Evolutionary conservation across 345 rosid species (phyloP).

Genomic region (Corchorus capsularis): DNA sequence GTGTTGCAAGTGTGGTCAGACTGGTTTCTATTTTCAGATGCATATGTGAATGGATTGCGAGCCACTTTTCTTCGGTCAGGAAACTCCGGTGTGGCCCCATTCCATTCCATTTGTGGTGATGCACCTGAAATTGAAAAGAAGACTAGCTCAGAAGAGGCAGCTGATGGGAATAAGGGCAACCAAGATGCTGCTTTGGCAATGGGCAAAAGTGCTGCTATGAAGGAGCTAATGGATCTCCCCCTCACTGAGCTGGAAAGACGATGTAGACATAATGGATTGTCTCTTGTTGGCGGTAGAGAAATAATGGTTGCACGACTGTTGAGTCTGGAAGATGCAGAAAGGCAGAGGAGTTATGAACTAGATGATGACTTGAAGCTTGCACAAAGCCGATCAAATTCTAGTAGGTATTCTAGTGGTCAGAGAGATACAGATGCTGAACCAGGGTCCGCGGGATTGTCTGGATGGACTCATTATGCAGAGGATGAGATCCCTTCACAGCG

Average conservation of each 20-base stretch:
- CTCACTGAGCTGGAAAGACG: slow-evolving; percentile 93
- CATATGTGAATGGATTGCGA: slow-evolving; percentile 90
- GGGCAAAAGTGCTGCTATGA: slow-evolving; percentile 90
- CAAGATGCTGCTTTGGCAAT: slow-evolving; percentile 95
- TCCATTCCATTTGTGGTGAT: slow-evolving; percentile 88
- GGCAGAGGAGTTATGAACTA: slow-evolving; percentile 77
- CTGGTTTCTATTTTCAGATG: slow-evolving; percentile 99
- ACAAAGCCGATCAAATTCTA: slow-evolving; percentile 53
- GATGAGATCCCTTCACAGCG: slow-evolving; percentile 49
- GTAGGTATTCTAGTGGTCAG: slow-evolving; percentile 48
- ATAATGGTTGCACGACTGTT: slow-evolving; percentile 92
- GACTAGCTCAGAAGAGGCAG: slow-evolving; percentile 42
- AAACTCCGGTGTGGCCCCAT: slow-evolving; percentile 78
- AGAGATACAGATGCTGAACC: slow-evolving; percentile 53
- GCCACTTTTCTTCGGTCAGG: slow-evolving; percentile 93
- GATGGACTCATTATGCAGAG: slow-evolving; percentile 48
- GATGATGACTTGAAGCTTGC: slow-evolving; percentile 70
- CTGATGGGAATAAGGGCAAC: slow-evolving; percentile 49
- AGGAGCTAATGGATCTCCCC: slow-evolving; percentile 89
- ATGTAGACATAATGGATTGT: slow-evolving; percentile 95
- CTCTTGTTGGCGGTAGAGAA: slow-evolving; percentile 97
- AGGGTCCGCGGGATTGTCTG: slow-evolving; percentile 47
- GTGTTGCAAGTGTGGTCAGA: slow-evolving; percentile 99
- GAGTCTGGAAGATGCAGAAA: slow-evolving; percentile 95
- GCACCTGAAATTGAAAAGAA: slow-evolving; percentile 85